phyloP scores from a whole-genome alignment of 768 basidiomycete genomes.

The Dacryopinax spathularia region DNA sequence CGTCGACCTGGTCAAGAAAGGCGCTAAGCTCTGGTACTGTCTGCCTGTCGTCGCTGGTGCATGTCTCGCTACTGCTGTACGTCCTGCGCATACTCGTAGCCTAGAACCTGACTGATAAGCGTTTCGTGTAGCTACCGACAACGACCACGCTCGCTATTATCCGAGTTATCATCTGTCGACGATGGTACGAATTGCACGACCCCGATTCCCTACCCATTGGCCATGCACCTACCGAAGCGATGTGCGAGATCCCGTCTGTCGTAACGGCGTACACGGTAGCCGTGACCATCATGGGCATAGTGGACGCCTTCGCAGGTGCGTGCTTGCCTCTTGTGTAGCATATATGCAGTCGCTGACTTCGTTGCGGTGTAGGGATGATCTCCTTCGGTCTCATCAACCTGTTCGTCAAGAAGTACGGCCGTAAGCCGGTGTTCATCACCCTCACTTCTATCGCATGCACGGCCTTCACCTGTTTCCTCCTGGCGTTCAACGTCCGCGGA shows the following conservation, averaged over 20 bases:
- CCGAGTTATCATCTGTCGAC: neutral
- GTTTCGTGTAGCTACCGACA: neutral
- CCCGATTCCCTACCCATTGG: neutral
- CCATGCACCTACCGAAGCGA: neutral
- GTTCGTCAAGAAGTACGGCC: slow-evolving; percentile 1
- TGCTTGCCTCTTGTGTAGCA: neutral
- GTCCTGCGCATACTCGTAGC: neutral
- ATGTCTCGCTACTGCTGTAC: neutral
- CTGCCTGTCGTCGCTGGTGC: neutral
- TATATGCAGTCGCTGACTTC: neutral
- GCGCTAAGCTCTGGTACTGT: neutral
- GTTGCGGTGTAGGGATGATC: neutral
- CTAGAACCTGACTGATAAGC: neutral
- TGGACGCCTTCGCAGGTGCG: neutral
- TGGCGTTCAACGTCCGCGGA: neutral
- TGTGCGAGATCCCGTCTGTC: slow-evolving; percentile 3
- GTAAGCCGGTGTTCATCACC: neutral
- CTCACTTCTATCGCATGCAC: neutral
- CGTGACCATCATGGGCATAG: neutral
- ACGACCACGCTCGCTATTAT: neutral
- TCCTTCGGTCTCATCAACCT: slow-evolving; percentile 1
- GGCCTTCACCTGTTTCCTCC: neutral
- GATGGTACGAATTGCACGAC: neutral
- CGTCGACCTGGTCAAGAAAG: neutral
- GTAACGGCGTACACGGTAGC: neutral